These are phyloP conservation scores for Apophysomyces trapeziformis DNA, from an alignment of 371 early-diverging fungal species.

Conservation along the genomic window DNA sequence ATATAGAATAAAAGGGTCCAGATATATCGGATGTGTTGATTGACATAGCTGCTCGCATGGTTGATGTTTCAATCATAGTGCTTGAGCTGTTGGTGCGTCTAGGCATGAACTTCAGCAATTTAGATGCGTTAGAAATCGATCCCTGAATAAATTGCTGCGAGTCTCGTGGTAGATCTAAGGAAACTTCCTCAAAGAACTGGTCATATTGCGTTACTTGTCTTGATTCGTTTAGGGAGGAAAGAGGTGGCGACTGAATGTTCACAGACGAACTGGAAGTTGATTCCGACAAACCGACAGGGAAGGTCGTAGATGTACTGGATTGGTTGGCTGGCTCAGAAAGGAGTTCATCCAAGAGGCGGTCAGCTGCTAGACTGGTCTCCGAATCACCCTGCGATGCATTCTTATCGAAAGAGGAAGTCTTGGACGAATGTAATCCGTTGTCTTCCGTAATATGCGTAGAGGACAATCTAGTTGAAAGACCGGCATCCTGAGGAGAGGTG, in stretches of 20 bases:
- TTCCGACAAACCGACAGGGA: background rate
- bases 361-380: constrained; percentile 17
- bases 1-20: constrained; percentile 57
- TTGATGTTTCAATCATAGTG: constrained; percentile 3
- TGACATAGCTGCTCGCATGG: constrained; percentile 11
- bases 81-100: constrained; percentile 21
- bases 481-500: background rate
- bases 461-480: background rate
- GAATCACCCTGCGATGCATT: constrained; percentile 1
- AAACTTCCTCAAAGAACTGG: constrained; percentile 59
- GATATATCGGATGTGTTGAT: constrained; percentile 40
- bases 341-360: constrained; percentile 36
- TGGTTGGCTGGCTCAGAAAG: constrained; percentile 17
- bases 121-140: constrained; percentile 21
- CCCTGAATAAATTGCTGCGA: background rate
- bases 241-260: constrained; percentile 12
- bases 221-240: background rate
- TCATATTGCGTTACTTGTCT: constrained; percentile 42
- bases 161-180: constrained; percentile 51
- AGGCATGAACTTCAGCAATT: constrained; percentile 47
- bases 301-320: background rate
- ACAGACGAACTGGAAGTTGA: constrained; percentile 10
- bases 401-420: background rate
- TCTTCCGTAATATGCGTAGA: background rate
- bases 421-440: background rate